These are phyloP conservation scores for Lichenothelia convexa DNA, from an alignment of 495 filamentous ascomycete genomes.

Conservation along the genomic window DNA sequence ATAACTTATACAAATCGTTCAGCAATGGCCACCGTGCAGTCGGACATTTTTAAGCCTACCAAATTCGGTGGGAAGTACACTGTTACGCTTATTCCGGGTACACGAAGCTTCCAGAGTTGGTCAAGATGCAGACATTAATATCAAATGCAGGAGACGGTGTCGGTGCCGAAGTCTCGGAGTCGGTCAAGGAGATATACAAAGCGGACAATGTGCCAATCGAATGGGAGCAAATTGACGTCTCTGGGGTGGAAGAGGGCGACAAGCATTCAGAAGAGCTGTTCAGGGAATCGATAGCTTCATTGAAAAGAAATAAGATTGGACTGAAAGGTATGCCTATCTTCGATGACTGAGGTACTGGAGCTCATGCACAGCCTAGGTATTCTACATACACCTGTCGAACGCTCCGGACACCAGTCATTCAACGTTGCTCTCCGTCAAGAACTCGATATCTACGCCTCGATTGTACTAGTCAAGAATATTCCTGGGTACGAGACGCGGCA, in stretches of 20 bases:
- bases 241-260: conserved; percentile 70
- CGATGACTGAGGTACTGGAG: conserved; percentile 2
- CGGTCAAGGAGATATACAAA: conserved; percentile 97
- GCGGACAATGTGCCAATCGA: conserved; percentile 96
- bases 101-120: conserved; percentile 10
- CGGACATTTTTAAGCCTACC: conserved; percentile 92
- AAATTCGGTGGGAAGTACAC: conserved; percentile 99
- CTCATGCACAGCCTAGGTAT: too few species aligned
- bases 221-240: conserved; percentile 97
- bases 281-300: conserved; percentile 79
- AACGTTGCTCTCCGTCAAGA: conserved; percentile 97
- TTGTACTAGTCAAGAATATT: conserved; percentile 97
- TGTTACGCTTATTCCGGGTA: conserved; percentile 89
- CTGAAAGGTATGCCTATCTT: conserved; percentile 61
- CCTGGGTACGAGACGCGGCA: conserved; percentile 95
- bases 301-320: conserved; percentile 94
- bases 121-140: conserved; percentile 8
- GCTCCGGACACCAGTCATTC: conserved; percentile 97
- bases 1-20: conserved; percentile 3
- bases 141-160: conserved; percentile 71
- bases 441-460: conserved; percentile 97
- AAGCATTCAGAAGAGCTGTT: conserved; percentile 90
- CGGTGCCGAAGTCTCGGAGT: conserved; percentile 92
- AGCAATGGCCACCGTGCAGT: conserved; percentile 51
- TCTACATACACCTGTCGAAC: conserved; percentile 87